These are phyloP conservation scores for Pseudogymnoascus sp. DNA, from an alignment of 2,329 filamentous ascomycete species.

Conservation along the genomic window DNA sequence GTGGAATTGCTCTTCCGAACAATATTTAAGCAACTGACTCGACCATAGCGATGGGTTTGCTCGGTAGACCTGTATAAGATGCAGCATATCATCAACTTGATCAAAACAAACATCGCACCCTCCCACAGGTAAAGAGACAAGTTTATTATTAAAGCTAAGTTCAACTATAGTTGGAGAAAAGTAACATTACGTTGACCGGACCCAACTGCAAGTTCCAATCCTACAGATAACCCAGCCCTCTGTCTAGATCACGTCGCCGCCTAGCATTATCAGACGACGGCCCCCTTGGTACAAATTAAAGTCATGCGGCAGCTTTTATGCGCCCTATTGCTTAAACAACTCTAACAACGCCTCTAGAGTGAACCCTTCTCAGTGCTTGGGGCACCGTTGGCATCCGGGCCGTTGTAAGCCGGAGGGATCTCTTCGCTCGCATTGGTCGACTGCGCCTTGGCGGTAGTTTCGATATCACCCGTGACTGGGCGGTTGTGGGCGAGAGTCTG, in stretches of 20 bases:
- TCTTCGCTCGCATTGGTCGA: not conserved
- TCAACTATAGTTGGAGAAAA: not conserved
- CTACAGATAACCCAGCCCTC: conserved; percentile 1
- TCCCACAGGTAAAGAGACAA: not conserved
- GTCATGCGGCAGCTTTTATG: not conserved
- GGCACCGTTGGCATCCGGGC: not conserved
- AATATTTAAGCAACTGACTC: no score
- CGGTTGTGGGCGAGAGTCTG: not conserved
- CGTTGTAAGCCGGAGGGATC: not conserved
- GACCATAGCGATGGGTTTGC: no score
- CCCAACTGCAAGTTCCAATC: not conserved
- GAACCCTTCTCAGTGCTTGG: not conserved
- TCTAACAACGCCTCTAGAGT: not conserved
- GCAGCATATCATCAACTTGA: not conserved
- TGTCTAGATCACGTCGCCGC: not conserved
- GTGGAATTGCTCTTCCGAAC: no score
- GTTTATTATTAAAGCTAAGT: conserved; percentile 2
- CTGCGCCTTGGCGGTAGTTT: not conserved
- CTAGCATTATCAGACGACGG: not conserved
- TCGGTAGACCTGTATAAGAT: no score
- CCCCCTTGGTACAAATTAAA: not conserved
- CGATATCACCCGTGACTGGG: not conserved
- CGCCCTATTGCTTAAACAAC: not conserved
- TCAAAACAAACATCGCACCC: not conserved
- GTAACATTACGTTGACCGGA: not conserved